A percentile compares a stretch with the other conserved stretches of the same genome.
Evolutionary conservation across 208 protist genomes (phyloP).

Genomic region (Ichthyophonus hoferi): DNA sequence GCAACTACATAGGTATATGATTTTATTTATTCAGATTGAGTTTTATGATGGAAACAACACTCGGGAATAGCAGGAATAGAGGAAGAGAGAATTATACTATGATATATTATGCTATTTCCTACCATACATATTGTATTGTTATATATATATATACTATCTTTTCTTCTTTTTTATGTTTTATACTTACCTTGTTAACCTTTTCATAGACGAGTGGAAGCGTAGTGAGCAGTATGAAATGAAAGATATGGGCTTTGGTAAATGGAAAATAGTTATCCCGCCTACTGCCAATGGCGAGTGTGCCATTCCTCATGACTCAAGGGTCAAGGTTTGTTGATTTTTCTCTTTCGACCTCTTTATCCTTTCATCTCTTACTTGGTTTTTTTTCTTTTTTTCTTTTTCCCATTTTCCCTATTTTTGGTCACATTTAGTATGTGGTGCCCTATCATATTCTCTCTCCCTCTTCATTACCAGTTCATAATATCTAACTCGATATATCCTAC

Average conservation of each 20-base stretch:
- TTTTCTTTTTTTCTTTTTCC: not conserved
- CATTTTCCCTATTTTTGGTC: not conserved
- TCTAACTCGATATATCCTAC: not conserved
- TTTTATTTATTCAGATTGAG: not conserved
- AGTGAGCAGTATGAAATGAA: not conserved
- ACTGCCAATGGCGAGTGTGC: not conserved
- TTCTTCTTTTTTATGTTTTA: not conserved
- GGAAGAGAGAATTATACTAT: not conserved
- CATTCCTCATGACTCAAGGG: not conserved
- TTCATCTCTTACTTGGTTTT: not conserved
- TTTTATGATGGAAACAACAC: not conserved
- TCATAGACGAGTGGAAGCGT: constrained; percentile 18
- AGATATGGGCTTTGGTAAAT: constrained; percentile 23
- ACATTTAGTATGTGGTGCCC: not conserved
- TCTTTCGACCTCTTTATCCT: not conserved
- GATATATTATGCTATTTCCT: not conserved
- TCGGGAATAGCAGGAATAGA: not conserved
- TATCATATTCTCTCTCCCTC: not conserved
- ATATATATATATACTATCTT: not conserved
- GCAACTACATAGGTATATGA: too few relatives aligned
- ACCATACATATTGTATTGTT: not conserved
- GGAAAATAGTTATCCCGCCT: constrained; percentile 12
- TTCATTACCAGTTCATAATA: not conserved
- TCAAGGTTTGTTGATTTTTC: constrained; percentile 18
- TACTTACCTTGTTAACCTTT: not conserved